Evolutionary conservation across 495 filamentous ascomycete genomes (phyloP), one percentile per base, ranked within the genome.

Genomic region (Penicillium riverlandense): DNA sequence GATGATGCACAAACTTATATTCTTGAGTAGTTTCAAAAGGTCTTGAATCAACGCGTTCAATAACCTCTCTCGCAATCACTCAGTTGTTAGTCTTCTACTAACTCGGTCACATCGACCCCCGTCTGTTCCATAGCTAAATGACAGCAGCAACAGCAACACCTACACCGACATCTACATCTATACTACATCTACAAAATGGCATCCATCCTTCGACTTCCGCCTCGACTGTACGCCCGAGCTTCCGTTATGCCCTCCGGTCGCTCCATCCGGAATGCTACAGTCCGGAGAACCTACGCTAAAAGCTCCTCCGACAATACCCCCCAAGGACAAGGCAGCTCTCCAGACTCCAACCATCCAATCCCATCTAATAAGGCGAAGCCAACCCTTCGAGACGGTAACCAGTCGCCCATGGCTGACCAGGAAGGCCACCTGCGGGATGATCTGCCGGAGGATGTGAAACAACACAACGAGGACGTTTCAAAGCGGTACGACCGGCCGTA

Each of bases 321-420:
- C 13, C 15, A 11, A 14, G 11, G 36, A 32, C 15, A 6, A 40
- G 30, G 22, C 9, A 11, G 5, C 33, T 2, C 10, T 12, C n/a
- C 32, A 0, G 32, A 34, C 1, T 33, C 45, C 28, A 57, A 52
- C 38, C 45, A 53, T 31, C 56, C 56, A 11, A 54, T 59, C 27
- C 60, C 65, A 1, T 69, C 65, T 15, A 70, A 70, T 48, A 60
- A 65, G 1, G 65, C 69, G 5, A 46, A 48, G 3, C 65, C 69
- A 3, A 69, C 65, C 11, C 58, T 72, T 8, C 50, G 39, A 11
- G 59, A 63, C 33, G 62, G 63, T 1, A 49, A 41, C 3, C 53
- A 63, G 34, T 63, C 65, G 1, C 57, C 57, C 4, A 56, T 66
- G 29, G 44, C 61, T 2, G 65, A 72, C 39, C 15, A 38, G 6